Evolutionary conservation across 179 eudicot genomes (phyloP).

Genomic region (Silene vulgaris): DNA sequence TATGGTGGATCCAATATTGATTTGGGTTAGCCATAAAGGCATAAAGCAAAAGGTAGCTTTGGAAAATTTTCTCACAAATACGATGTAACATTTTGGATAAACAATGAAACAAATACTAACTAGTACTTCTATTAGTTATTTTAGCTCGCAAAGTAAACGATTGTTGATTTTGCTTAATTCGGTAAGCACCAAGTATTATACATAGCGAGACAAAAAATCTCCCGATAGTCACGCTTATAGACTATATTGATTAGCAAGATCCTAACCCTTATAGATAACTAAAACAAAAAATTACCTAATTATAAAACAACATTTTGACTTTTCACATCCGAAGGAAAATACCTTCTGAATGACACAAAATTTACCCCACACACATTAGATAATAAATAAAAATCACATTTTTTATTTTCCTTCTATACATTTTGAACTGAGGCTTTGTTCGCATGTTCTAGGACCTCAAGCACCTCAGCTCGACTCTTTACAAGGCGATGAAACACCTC

Average conservation of each 20-base stretch:
- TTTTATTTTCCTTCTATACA: slow-evolving; percentile 21
- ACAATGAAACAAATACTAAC: not conserved
- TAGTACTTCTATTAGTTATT: not conserved
- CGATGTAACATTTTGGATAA: not conserved
- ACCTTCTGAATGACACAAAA: slow-evolving; percentile 10
- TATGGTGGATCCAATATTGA: too few species aligned
- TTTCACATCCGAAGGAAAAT: slow-evolving; percentile 12
- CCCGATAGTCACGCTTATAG: not conserved
- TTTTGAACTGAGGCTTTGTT: slow-evolving; percentile 41
- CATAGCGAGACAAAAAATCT: not conserved
- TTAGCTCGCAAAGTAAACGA: not conserved
- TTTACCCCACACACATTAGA: slow-evolving; percentile 12
- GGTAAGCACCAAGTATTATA: not conserved
- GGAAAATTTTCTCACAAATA: too few species aligned
- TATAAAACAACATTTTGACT: not conserved
- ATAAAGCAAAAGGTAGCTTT: too few species aligned
- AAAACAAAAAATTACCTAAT: not conserved
- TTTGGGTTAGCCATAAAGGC: too few species aligned
- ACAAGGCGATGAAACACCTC: slow-evolving; percentile 88
- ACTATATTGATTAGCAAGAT: not conserved
- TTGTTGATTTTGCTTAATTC: not conserved
- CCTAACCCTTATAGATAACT: slow-evolving; percentile 13
- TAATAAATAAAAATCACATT: not conserved
- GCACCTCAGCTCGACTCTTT: slow-evolving; percentile 63
- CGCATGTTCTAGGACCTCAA: slow-evolving; percentile 72